These are phyloP conservation scores for Suillus occidentalis DNA, from an alignment of 768 basidiomycete genomes.

Conservation along the genomic window DNA sequence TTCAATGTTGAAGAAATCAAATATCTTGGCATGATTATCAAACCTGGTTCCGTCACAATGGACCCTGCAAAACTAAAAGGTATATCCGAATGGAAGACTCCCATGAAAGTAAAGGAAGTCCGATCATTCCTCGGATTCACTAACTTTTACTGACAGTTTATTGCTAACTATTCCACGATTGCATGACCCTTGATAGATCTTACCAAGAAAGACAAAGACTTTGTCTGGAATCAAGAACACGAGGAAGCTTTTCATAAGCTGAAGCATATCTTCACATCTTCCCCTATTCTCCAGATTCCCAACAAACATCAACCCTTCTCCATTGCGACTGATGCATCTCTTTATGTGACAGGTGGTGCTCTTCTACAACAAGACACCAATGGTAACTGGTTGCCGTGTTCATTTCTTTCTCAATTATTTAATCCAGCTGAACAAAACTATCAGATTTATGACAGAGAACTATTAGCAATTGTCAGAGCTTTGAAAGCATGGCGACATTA, in stretches of 20 bases:
- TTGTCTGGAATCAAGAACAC: constrained; percentile 22
- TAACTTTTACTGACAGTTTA: constrained; percentile 34
- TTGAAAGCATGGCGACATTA: constrained; percentile 26
- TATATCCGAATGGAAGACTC: neutral
- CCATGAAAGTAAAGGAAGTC: neutral
- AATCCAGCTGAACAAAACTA: constrained; percentile 43
- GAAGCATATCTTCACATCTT: constrained; percentile 23
- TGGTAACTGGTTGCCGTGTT: neutral
- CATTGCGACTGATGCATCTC: constrained; percentile 2
- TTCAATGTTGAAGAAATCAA: too few relatives aligned
- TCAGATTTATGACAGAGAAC: constrained; percentile 39
- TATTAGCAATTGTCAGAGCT: neutral
- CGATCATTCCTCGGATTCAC: constrained; percentile 28
- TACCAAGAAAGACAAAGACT: constrained; percentile 23
- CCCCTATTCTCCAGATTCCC: neutral
- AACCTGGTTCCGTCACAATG: too few relatives aligned
- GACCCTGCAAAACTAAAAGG: neutral
- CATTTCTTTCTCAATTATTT: neutral
- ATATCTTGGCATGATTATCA: too few relatives aligned
- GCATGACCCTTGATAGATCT: constrained; percentile 27
- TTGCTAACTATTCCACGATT: constrained; percentile 26
- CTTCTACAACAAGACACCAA: neutral
- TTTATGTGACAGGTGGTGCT: neutral
- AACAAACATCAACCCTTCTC: constrained; percentile 12
- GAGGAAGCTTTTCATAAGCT: constrained; percentile 28